Base-by-base conservation (phyloP, 768 basidiomycete species). In the Lactifluus volemus region DNA sequence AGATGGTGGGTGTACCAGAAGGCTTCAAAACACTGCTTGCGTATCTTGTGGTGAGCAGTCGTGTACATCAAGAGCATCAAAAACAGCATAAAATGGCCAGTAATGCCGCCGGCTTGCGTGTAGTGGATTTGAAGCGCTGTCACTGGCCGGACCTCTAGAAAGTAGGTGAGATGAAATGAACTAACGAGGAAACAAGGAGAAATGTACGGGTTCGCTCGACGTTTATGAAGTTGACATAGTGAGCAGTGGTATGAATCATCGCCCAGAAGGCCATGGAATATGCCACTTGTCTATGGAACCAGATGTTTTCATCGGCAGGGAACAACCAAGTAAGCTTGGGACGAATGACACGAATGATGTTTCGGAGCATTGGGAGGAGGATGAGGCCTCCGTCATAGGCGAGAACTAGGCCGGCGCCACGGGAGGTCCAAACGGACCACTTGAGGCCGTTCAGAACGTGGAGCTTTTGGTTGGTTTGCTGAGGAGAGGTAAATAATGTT, bases 1-100 rank as follows among this genome's bases (percentile, higher is more conserved):
- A 94, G 83, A 67, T 95, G 94, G 66, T 96, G 94, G 38, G 93
- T 94, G 73, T 94, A 96, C 93, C 93, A 96, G 78, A 98, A 98
- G 1, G 84, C 91, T 73, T 98, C 94, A 73, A 95, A 97, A 76
- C 85, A 90, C 73, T 93, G 90, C 62, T 81, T 73, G 66, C 94
- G 88, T 64, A 98, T 85, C 74, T 89, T 92, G 69, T 83, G 79
- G 73, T 94, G 91, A 3, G 94, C 92, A 21, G 92, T 94, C 44
- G 89, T 83, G 72, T 95, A 96, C 81, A 96, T 92, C 68, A 93
- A 71, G 65, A 98, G 72, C 91, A 98, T 93, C 72, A 94, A 85
- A 62, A 97, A 77, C 45, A 96, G 83, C 93, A 96, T 94, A 73
- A 92, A 89, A 71, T 98, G 94, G 14, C 94, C 94, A 1, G 93